A percentile compares a stretch with the other conserved stretches of the same genome.
These are phyloP conservation scores for Aspergillus proliferans DNA, from an alignment of 2,329 filamentous ascomycete species.

Conservation along the genomic window DNA sequence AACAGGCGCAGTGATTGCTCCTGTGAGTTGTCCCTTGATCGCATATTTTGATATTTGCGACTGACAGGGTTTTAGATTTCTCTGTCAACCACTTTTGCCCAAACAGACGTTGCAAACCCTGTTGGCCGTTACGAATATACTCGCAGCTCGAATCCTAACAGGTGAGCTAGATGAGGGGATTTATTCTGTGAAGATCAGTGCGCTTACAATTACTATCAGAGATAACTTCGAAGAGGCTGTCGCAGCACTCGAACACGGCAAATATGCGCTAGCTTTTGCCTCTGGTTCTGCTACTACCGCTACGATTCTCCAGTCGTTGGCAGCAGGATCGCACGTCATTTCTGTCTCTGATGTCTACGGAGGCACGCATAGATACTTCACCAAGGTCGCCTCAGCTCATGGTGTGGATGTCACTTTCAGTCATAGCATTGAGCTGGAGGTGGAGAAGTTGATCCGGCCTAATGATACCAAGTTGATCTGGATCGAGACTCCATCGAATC, in stretches of 20 bases:
- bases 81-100: conserved; percentile 93
- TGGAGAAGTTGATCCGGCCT: conserved; percentile 74
- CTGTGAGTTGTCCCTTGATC: conserved; percentile 42
- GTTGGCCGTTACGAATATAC: conserved; percentile 90
- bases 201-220: conserved; percentile 36
- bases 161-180: conserved; percentile 32
- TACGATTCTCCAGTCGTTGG: conserved; percentile 85
- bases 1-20: conserved; percentile 91
- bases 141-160: conserved; percentile 88
- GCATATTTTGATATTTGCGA: conserved; percentile 1
- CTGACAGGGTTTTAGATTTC: conserved; percentile 58
- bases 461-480: conserved; percentile 84
- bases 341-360: conserved; percentile 97
- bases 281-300: conserved; percentile 93
- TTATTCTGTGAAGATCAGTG: background rate
- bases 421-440: conserved; percentile 82
- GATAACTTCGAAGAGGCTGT: conserved; percentile 90
- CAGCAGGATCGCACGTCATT: conserved; percentile 85
- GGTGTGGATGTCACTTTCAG: conserved; percentile 93
- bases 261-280: conserved; percentile 87
- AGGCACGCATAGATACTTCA: conserved; percentile 97
- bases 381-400: conserved; percentile 90
- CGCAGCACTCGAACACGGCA: conserved; percentile 85
- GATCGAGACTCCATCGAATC: conserved; percentile 95
- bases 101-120: conserved; percentile 78